Percentiles rank a stretch among this genome's conserved stretches.
Evolutionary conservation across 306 rosid genomes (phyloP).

Genomic region (Glycine soja): DNA sequence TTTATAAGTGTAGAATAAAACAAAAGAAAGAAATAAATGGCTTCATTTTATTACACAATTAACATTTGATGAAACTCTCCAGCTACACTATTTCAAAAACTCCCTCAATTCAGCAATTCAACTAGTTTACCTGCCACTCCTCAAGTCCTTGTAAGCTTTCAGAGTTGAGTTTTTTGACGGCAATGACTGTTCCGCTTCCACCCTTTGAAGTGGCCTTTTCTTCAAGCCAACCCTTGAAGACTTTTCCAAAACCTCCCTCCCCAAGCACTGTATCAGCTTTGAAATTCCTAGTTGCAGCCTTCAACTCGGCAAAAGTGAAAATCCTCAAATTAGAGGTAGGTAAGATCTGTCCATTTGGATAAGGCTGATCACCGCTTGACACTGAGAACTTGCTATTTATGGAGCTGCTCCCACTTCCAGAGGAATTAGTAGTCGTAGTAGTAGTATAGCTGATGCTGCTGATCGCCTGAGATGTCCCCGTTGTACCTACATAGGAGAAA

Average conservation of each 20-base stretch:
- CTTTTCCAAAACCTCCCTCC: slow-evolving; percentile 96
- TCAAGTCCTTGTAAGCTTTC: slow-evolving; percentile 89
- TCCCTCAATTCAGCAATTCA: slow-evolving; percentile 1
- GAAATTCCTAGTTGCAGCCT: slow-evolving; percentile 80
- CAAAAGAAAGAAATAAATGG: slow-evolving; percentile 28
- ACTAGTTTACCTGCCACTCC: slow-evolving; percentile 84
- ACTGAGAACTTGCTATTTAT: slow-evolving; percentile 70
- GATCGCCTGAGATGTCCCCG: slow-evolving; percentile 62
- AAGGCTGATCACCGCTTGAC: slow-evolving; percentile 58
- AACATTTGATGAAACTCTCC: slow-evolving; percentile 21
- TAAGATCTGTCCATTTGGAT: slow-evolving; percentile 72
- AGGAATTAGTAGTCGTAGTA: slow-evolving; percentile 41
- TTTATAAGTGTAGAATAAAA: not conserved
- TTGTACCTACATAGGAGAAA: not conserved
- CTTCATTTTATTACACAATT: slow-evolving; percentile 15
- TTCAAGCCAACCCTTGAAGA: slow-evolving; percentile 93
- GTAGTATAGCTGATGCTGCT: slow-evolving; percentile 52
- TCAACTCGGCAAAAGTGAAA: slow-evolving; percentile 77
- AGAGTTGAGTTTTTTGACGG: slow-evolving; percentile 89
- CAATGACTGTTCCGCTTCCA: slow-evolving; percentile 68
- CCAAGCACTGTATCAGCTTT: slow-evolving; percentile 81
- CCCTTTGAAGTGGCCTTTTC: slow-evolving; percentile 62
- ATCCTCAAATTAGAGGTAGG: slow-evolving; percentile 75
- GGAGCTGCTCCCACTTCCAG: slow-evolving; percentile 59
- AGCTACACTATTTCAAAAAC: not conserved